Conservation (phyloP, 352 stramenopile species). For the Pythium periplocum region DNA sequence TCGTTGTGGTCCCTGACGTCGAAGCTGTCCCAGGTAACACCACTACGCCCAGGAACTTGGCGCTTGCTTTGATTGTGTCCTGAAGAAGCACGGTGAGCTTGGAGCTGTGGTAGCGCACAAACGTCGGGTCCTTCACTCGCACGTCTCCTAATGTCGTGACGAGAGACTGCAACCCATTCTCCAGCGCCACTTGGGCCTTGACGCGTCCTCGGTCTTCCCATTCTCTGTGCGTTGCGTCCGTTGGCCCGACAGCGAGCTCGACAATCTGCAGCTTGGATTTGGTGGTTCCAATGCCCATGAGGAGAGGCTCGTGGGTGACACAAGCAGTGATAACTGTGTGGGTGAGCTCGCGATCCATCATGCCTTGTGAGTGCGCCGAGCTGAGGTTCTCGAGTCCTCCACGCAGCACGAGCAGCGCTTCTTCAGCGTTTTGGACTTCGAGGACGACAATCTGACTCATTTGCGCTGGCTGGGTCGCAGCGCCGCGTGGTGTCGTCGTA, state of each 20-base stretch:
- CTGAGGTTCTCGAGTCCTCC: conserved; percentile 46
- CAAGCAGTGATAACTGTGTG: conserved; percentile 68
- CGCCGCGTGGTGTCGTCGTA: conserved; percentile 8
- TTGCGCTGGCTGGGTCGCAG: conserved; percentile 2
- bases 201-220: conserved; percentile 28
- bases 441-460: conserved; percentile 54
- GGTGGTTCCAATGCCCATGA: conserved; percentile 19
- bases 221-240: background rate
- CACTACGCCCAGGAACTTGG: conserved; percentile 49
- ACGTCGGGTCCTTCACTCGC: conserved; percentile 33
- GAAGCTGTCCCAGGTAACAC: conserved; percentile 15
- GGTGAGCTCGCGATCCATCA: conserved; percentile 29
- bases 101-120: conserved; percentile 73
- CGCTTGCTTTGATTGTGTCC: conserved; percentile 56
- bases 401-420: conserved; percentile 53
- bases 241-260: conserved; percentile 38
- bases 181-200: conserved; percentile 45
- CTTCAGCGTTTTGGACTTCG: conserved; percentile 56
- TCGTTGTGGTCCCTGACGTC: background rate
- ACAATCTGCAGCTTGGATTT: conserved; percentile 77
- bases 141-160: conserved; percentile 50
- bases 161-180: conserved; percentile 53
- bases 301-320: conserved; percentile 46
- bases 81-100: conserved; percentile 77
- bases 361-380: conserved; percentile 12